Percentiles rank a stretch among this genome's conserved stretches.
These are phyloP conservation scores for Mycena polygramma DNA, from an alignment of 768 basidiomycete species.

Conservation along the genomic window DNA sequence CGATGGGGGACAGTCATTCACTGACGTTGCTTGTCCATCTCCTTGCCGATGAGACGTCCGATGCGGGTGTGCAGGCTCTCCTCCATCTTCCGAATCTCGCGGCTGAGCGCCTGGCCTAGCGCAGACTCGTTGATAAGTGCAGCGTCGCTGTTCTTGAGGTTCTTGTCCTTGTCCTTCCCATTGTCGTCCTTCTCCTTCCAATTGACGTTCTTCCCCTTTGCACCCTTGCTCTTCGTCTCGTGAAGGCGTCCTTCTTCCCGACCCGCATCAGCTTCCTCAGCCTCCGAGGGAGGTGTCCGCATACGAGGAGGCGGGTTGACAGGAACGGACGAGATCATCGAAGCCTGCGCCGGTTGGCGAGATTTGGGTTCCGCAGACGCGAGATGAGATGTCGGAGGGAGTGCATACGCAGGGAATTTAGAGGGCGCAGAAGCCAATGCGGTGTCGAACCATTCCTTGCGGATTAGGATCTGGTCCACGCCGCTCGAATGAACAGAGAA, in stretches of 20 bases:
- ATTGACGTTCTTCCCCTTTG: conserved; percentile 60
- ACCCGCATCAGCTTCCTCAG: conserved; percentile 73
- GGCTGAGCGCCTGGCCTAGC: conserved; percentile 70
- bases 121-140: conserved; percentile 63
- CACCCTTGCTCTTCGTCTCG: conserved; percentile 60
- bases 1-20: conserved; percentile 34
- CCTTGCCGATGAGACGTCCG: conserved; percentile 84
- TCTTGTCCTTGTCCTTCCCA: conserved; percentile 56
- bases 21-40: conserved; percentile 93
- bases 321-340: conserved; percentile 39
- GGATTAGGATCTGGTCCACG: conserved; percentile 89
- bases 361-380: conserved; percentile 34
- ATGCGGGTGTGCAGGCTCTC: conserved; percentile 83
- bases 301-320: conserved; percentile 56
- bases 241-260: conserved; percentile 74
- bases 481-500: conserved; percentile 93
- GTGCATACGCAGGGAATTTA: conserved; percentile 70
- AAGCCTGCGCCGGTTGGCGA: conserved; percentile 44
- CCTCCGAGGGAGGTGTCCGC: conserved; percentile 82
- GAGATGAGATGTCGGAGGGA: conserved; percentile 47
- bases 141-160: conserved; percentile 49
- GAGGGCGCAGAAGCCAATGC: conserved; percentile 67
- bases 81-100: conserved; percentile 88
- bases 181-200: conserved; percentile 61
- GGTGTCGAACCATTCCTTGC: conserved; percentile 87